A percentile compares a stretch with the other conserved stretches of the same genome.
These are phyloP conservation scores for Davidsoniella australis DNA, from an alignment of 2,329 filamentous ascomycete species.

Conservation along the genomic window DNA sequence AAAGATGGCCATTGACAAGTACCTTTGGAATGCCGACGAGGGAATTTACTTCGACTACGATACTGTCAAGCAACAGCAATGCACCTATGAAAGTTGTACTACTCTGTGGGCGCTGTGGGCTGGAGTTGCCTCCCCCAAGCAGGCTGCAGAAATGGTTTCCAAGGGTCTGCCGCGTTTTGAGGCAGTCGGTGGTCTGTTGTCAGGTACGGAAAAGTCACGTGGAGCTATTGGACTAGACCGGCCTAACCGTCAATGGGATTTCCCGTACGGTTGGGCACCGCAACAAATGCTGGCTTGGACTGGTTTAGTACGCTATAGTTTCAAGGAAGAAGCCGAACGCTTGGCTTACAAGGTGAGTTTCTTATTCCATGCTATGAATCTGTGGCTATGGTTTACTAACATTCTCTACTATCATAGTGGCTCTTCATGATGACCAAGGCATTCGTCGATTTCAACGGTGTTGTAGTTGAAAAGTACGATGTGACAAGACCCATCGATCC, in stretches of 20 bases:
- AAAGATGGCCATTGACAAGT: slow-evolving; percentile 75
- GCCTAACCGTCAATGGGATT: slow-evolving; percentile 96
- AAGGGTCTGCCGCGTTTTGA: slow-evolving; percentile 79
- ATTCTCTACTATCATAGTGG: slow-evolving; percentile 33
- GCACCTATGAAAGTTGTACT: slow-evolving; percentile 75
- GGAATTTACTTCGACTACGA: slow-evolving; percentile 99
- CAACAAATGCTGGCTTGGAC: slow-evolving; percentile 98
- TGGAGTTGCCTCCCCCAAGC: slow-evolving; percentile 71
- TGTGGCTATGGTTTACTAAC: neutral
- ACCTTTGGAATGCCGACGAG: slow-evolving; percentile 79
- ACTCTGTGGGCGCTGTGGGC: slow-evolving; percentile 98
- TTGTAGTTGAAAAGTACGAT: slow-evolving; percentile 97
- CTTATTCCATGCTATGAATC: neutral
- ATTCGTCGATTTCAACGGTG: slow-evolving; percentile 95
- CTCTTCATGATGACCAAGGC: slow-evolving; percentile 96
- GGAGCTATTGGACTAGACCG: slow-evolving; percentile 63
- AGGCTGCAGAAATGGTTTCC: slow-evolving; percentile 68
- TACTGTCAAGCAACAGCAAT: slow-evolving; percentile 63
- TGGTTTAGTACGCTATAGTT: slow-evolving; percentile 78
- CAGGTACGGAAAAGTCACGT: slow-evolving; percentile 77
- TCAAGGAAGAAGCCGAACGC: slow-evolving; percentile 73
- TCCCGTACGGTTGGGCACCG: slow-evolving; percentile 93
- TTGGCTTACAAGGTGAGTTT: slow-evolving; percentile 54
- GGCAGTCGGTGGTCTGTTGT: slow-evolving; percentile 69
- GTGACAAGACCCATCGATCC: slow-evolving; percentile 81